phyloP scores from a whole-genome alignment of 2,329 filamentous ascomycete genomes.

The Blastomyces gilchristii region DNA sequence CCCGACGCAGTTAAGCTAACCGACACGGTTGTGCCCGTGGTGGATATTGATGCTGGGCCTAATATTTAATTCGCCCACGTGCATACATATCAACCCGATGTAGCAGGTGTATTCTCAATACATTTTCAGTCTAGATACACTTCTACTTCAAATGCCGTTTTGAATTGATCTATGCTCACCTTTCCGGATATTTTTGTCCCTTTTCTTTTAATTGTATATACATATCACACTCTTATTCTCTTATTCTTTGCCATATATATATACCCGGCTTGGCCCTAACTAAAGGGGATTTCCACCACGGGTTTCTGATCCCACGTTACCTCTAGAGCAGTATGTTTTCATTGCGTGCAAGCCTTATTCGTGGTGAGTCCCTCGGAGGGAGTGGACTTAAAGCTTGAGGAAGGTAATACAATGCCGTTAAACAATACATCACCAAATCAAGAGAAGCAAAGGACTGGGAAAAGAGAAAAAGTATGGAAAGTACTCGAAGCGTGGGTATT shows the following conservation, averaged over 20 bases:
- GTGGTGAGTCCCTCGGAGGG: neutral
- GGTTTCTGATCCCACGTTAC: neutral
- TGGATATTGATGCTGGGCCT: slow-evolving; percentile 15
- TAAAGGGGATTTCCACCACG: neutral
- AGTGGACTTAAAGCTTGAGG: neutral
- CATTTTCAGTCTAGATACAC: neutral
- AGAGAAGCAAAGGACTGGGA: neutral
- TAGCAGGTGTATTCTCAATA: neutral
- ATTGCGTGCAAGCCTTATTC: too few relatives aligned
- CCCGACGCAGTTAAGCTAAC: slow-evolving; percentile 24
- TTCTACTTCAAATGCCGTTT: neutral
- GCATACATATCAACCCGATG: neutral
- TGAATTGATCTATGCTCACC: neutral
- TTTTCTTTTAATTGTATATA: neutral
- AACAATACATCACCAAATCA: neutral
- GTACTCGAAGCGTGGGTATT: neutral
- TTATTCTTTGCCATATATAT: slow-evolving; percentile 1
- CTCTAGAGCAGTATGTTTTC: neutral
- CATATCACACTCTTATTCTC: neutral
- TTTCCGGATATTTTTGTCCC: neutral
- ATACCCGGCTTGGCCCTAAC: neutral
- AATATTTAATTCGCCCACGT: slow-evolving; percentile 3
- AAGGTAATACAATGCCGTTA: neutral
- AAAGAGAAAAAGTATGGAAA: neutral
- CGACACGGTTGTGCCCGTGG: slow-evolving; percentile 27